These are phyloP conservation scores for Psilocybe azurescens DNA, from an alignment of 768 basidiomycete species.

Conservation along the genomic window DNA sequence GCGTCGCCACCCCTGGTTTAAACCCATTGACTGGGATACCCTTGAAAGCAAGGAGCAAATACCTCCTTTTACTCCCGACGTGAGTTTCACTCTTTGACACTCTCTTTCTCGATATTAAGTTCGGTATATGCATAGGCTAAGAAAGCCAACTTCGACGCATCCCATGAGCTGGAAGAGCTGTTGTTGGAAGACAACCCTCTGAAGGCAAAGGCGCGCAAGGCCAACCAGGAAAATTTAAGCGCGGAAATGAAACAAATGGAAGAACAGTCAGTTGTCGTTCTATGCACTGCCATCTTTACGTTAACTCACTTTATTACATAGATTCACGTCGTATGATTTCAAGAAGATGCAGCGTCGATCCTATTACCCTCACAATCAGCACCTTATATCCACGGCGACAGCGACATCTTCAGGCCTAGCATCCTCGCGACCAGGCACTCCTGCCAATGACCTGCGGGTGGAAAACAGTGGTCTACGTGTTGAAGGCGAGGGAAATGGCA, in stretches of 20 bases:
- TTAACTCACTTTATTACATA: constrained; percentile 31
- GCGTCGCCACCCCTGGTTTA: constrained; percentile 86
- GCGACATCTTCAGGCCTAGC: constrained; percentile 74
- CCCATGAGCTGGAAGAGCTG: constrained; percentile 96
- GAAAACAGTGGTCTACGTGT: constrained; percentile 38
- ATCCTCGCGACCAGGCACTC: constrained; percentile 78
- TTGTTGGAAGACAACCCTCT: constrained; percentile 96
- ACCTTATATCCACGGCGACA: constrained; percentile 72
- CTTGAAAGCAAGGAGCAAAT: constrained; percentile 75
- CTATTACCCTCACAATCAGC: constrained; percentile 88
- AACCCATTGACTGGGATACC: constrained; percentile 86
- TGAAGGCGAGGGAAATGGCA: constrained; percentile 34
- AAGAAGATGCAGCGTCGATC: constrained; percentile 90
- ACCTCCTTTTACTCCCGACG: constrained; percentile 92
- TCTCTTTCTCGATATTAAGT: constrained; percentile 13
- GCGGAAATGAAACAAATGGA: constrained; percentile 98
- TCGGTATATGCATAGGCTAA: constrained; percentile 67
- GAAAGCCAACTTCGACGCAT: constrained; percentile 99
- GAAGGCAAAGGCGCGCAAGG: constrained; percentile 92
- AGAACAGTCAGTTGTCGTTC: constrained; percentile 72
- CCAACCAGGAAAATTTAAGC: constrained; percentile 86
- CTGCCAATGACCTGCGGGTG: constrained; percentile 54
- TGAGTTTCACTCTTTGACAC: constrained; percentile 39
- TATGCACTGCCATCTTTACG: constrained; percentile 1
- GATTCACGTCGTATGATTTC: constrained; percentile 93